Conservation (phyloP, 164 flowering plant species). For the Annona cherimola region DNA sequence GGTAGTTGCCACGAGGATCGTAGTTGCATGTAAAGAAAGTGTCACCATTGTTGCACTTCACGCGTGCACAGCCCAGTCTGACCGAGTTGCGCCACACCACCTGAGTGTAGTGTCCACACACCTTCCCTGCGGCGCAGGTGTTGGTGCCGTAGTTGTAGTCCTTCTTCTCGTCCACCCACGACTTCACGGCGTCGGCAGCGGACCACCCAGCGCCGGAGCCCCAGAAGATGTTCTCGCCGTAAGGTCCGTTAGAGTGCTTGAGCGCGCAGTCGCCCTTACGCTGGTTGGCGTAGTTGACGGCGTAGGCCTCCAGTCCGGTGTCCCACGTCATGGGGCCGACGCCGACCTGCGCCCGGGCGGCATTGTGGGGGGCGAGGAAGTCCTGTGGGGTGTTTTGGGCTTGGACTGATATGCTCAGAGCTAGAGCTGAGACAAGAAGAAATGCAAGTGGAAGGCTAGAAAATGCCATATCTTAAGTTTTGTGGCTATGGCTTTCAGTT, state of each 20-base stretch:
- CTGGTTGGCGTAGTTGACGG: conserved; percentile 38
- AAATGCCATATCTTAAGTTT: no score
- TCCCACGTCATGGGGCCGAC: conserved; percentile 50
- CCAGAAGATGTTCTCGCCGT: conserved; percentile 61
- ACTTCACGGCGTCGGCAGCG: conserved; percentile 14
- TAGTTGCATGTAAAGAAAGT: conserved; percentile 26
- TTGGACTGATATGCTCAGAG: no score
- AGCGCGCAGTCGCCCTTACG: conserved; percentile 45
- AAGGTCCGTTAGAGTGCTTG: conserved; percentile 60
- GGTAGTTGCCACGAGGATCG: conserved; percentile 26
- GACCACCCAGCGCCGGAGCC: conserved; percentile 19
- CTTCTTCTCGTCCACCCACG: conserved; percentile 18
- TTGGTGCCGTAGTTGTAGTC: conserved; percentile 16
- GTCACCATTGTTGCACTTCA: conserved; percentile 16
- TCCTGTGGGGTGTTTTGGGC: no score
- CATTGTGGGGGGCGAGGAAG: conserved; percentile 54
- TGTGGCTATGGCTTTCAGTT: no score
- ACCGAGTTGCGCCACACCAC: conserved; percentile 17
- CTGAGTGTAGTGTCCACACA: conserved; percentile 29
- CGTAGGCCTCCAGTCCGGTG: conserved; percentile 34
- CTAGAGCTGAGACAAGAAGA: no score
- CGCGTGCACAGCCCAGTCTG: conserved; percentile 25
- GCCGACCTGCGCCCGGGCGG: conserved; percentile 28
- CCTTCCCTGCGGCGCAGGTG: conserved; percentile 8
- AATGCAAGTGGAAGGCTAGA: no score